Evolutionary conservation across 768 basidiomycete species (phyloP).

Genomic region (Xerocomellus intermedius): DNA sequence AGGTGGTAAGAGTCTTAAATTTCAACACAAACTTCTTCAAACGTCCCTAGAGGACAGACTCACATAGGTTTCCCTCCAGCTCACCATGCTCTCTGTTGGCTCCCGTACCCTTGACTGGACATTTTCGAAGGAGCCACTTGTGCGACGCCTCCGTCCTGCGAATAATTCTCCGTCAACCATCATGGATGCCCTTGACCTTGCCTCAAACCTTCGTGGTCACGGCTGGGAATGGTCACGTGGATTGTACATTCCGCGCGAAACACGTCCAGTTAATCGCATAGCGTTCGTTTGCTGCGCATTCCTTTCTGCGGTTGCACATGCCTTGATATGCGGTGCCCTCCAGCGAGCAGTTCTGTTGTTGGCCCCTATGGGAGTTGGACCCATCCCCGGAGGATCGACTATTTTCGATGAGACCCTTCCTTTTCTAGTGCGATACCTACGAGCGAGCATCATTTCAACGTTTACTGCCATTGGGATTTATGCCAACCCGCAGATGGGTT

Average conservation of each 20-base stretch:
- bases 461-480: neutral
- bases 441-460: neutral
- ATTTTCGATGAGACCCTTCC: neutral
- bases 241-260: neutral
- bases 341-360: neutral
- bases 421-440: neutral
- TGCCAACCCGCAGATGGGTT: neutral
- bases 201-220: neutral
- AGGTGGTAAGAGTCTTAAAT: neutral
- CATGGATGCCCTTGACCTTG: neutral
- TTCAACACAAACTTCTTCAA: neutral
- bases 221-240: constrained; percentile 2
- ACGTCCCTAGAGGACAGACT: neutral
- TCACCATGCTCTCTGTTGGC: neutral
- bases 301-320: neutral
- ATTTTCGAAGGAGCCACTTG: neutral
- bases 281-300: neutral
- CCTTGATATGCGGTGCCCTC: neutral
- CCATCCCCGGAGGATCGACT: neutral
- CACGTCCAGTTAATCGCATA: neutral
- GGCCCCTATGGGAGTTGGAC: neutral
- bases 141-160: neutral
- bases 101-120: neutral
- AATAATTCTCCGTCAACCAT: neutral
- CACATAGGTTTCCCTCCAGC: neutral